phyloP scores from a whole-genome alignment of 1,139 yeast species.

The Kurtzmaniella quercitrusa region DNA sequence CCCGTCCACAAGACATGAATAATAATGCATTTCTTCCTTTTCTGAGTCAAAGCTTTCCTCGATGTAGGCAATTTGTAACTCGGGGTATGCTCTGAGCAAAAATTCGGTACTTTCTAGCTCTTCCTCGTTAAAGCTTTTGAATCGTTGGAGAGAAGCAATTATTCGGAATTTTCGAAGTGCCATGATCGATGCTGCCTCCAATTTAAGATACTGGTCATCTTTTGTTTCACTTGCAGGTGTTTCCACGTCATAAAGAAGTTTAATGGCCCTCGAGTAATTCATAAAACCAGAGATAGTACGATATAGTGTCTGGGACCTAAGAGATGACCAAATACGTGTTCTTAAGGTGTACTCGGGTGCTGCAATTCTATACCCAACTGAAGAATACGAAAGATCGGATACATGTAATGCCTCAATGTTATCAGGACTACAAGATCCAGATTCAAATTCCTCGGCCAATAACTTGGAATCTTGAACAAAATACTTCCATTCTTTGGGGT shows the following conservation, averaged over 20 bases:
- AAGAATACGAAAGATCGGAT: conserved; percentile 32
- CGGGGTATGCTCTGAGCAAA: conserved; percentile 40
- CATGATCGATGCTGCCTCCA: conserved; percentile 35
- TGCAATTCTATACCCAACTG: conserved; percentile 51
- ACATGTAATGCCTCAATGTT: conserved; percentile 12
- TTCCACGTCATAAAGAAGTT: conserved; percentile 45
- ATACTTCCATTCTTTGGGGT: conserved; percentile 49
- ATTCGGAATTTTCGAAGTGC: conserved; percentile 47
- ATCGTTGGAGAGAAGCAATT: conserved; percentile 42
- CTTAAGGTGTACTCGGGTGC: conserved; percentile 51
- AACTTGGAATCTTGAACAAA: conserved; percentile 49
- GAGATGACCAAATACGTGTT: conserved; percentile 57
- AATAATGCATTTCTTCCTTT: conserved; percentile 23
- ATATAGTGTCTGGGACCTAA: conserved; percentile 52
- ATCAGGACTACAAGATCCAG: conserved; percentile 24
- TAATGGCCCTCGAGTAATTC: conserved; percentile 53
- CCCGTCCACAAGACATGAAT: conserved; percentile 42
- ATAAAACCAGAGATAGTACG: conserved; percentile 55
- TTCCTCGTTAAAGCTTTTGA: conserved; percentile 28
- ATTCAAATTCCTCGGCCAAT: conserved; percentile 43
- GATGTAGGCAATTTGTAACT: conserved; percentile 40
- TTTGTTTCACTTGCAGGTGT: conserved; percentile 13
- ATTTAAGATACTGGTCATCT: conserved; percentile 20
- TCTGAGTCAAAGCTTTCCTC: conserved; percentile 30
- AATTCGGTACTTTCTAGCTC: conserved; percentile 37